Evolutionary conservation across 2,329 filamentous ascomycete species (phyloP), one percentile per base, ranked within the genome.

Genomic region (Cordyceps fumosorosea): DNA sequence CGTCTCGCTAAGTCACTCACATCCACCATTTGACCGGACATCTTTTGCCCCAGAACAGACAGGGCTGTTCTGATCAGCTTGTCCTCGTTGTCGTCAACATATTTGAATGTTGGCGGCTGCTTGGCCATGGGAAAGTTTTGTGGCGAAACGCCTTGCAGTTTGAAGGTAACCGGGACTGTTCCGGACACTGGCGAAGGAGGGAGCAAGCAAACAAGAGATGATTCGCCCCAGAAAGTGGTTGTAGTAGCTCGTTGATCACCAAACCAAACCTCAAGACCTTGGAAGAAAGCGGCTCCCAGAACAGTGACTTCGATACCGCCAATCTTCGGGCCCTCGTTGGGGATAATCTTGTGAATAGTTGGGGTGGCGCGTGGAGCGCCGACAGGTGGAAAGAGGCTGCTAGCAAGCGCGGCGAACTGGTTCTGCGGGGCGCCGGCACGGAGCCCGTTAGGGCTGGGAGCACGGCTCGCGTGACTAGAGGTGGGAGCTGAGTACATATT

Each of bases 261-360:
- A 72, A 97, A 97, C 74, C 92, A 89, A 60, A 96, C 90, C 65
- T 93, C 89, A 65, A 96, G 81, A 1, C 74, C 89, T 64, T 83
- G 88, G 66, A 86, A 88, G 72, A 96, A 96, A 16, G 88, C 86
- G 66, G 87, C 89, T 20, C 93, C 92, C 10, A 96, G 79, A 62
- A 95, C 84, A 0, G 90, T 93, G 3, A 96, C 91, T 72, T 97
- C 92, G 58, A 91, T 92, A 48, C 92, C 92, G 63, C 92, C 92
- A 42, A 85, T 85, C 63, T 87, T 90, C 7, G 92, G 90, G 0
- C 92, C 92, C 73, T 96, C 90, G 34, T 83, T 83, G 0, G 93
- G 92, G 42, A 95, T 90, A 64, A 96, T 82, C 72, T 93, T 93
- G 71, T 91, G 88, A 24, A 96, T 93, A 20, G 88, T 84, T 2